phyloP scores from a whole-genome alignment of 371 early-diverging fungal species.

The Mortierella sp. region DNA sequence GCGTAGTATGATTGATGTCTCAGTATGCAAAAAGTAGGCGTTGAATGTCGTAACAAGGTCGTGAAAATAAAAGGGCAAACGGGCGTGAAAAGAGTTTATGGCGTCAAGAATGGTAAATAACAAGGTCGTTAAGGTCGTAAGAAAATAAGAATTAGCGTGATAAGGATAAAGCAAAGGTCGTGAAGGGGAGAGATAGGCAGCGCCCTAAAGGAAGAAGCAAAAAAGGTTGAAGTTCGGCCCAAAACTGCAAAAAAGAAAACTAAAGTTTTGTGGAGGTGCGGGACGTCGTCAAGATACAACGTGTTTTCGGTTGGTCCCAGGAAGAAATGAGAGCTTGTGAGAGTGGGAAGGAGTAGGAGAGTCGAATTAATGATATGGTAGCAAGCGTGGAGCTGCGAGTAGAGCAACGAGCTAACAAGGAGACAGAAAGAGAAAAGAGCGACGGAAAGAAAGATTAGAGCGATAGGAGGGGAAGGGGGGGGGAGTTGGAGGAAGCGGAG shows the following conservation, averaged over 20 bases:
- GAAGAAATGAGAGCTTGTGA: no score
- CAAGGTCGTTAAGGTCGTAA: background rate
- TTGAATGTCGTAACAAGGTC: background rate
- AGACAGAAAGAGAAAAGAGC: background rate
- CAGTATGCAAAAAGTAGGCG: background rate
- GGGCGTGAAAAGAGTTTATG: no score
- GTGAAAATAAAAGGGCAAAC: background rate
- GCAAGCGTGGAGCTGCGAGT: background rate
- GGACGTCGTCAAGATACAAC: no score
- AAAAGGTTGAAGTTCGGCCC: background rate
- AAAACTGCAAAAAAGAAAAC: no score
- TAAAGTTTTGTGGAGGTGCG: no score
- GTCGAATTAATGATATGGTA: background rate
- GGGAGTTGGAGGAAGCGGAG: background rate
- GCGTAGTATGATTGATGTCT: background rate
- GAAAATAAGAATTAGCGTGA: no score
- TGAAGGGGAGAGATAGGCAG: background rate
- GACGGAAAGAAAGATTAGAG: background rate
- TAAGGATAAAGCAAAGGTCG: background rate
- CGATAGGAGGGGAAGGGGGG: background rate
- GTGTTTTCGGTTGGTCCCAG: no score
- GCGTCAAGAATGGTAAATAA: background rate
- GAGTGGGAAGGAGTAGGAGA: background rate
- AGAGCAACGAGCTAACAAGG: background rate
- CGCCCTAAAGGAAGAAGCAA: background rate